Conservation (phyloP, 2,329 filamentous ascomycete genomes). For the Alternaria rosae region DNA sequence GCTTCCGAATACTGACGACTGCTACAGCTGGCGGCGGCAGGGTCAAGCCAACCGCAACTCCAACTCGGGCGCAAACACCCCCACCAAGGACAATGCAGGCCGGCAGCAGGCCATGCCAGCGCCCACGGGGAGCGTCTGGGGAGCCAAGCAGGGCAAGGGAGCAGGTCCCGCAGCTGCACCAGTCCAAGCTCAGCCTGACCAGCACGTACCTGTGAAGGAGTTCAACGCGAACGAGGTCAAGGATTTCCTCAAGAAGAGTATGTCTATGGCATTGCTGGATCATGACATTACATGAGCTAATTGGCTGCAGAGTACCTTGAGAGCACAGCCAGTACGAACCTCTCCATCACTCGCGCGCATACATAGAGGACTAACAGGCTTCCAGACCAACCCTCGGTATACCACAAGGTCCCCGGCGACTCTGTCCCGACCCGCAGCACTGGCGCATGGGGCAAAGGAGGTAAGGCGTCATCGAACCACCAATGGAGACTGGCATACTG, state of each 20-base stretch:
- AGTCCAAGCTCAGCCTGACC: slow-evolving; percentile 33
- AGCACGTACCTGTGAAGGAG: slow-evolving; percentile 48
- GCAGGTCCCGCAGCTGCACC: slow-evolving; percentile 24
- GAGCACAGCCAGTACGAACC: slow-evolving; percentile 35
- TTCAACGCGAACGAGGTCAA: slow-evolving; percentile 56
- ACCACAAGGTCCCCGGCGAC: slow-evolving; percentile 51
- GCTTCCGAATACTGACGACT: slow-evolving; percentile 20
- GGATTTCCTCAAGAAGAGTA: slow-evolving; percentile 53
- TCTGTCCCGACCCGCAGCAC: slow-evolving; percentile 49
- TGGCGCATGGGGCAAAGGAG: slow-evolving; percentile 51
- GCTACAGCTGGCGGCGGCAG: slow-evolving; percentile 45
- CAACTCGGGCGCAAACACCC: slow-evolving; percentile 43
- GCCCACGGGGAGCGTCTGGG: slow-evolving; percentile 47
- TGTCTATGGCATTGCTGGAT: slow-evolving; percentile 8
- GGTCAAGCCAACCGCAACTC: slow-evolving; percentile 44
- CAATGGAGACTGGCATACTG: slow-evolving; percentile 4
- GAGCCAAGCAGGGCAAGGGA: slow-evolving; percentile 39
- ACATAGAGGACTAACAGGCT: slow-evolving; percentile 26
- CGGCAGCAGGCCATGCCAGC: slow-evolving; percentile 43
- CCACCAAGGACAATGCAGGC: slow-evolving; percentile 40
- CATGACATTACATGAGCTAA: slow-evolving; percentile 26
- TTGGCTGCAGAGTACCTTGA: slow-evolving; percentile 36
- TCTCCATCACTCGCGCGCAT: slow-evolving; percentile 3
- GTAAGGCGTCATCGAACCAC: slow-evolving; percentile 29
- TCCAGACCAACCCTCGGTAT: slow-evolving; percentile 41